Conservation (phyloP, 2,329 filamentous ascomycete species). For the Aspergillus neotritici region DNA sequence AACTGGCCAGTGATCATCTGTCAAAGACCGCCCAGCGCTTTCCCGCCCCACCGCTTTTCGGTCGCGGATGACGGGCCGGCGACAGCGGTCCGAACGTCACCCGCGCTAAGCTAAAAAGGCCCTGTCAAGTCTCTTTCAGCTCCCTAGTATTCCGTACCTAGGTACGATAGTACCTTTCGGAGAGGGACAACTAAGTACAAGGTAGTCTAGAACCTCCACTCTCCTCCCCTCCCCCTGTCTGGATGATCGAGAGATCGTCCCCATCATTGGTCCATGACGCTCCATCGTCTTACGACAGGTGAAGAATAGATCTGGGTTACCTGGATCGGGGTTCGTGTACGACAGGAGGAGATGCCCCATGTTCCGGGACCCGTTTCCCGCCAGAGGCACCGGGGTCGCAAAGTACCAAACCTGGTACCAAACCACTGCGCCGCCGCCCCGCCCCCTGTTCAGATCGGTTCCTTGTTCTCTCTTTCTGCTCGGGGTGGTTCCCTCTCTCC, state of each 20-base stretch:
- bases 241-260: constrained; percentile 3
- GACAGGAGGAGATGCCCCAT: too few relatives aligned
- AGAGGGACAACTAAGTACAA: constrained; percentile 4
- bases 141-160: too few relatives aligned
- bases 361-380: too few relatives aligned
- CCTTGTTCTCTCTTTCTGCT: background rate
- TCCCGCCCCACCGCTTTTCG: constrained; percentile 1
- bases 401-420: too few relatives aligned
- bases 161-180: too few relatives aligned
- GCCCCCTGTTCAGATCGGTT: too few relatives aligned
- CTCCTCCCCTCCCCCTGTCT: background rate
- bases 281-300: constrained; percentile 5
- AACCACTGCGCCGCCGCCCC: too few relatives aligned
- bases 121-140: constrained; percentile 5
- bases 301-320: constrained; percentile 11
- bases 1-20: background rate
- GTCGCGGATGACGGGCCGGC: constrained; percentile 12
- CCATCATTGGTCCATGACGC: constrained; percentile 11
- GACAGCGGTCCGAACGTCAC: constrained; percentile 15
- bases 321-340: constrained; percentile 3
- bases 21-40: background rate
- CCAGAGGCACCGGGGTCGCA: too few relatives aligned
- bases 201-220: constrained; percentile 6
- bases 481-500: background rate
- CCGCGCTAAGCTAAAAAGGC: constrained; percentile 15